These are phyloP conservation scores for Drechslerella stenobrocha DNA, from an alignment of 2,329 filamentous ascomycete species.

Conservation along the genomic window DNA sequence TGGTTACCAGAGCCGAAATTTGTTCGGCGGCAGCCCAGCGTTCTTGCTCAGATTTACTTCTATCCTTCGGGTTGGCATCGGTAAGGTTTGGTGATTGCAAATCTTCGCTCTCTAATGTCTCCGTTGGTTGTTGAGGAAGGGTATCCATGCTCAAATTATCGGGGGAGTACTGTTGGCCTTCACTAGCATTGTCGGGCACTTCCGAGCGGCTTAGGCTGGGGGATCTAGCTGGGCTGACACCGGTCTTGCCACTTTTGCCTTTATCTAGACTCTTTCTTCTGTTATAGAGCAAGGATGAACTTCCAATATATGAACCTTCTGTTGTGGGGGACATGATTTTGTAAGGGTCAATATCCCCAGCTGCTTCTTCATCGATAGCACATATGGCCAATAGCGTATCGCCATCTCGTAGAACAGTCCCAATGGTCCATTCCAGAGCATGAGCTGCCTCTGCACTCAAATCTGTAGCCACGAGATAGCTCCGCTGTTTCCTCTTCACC, in stretches of 20 bases:
- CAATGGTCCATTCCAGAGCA: slow-evolving; percentile 95
- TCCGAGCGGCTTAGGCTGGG: slow-evolving; percentile 25
- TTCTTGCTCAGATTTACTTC: slow-evolving; percentile 70
- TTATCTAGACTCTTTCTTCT: slow-evolving; percentile 44
- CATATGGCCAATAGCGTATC: slow-evolving; percentile 93
- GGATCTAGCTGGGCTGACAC: slow-evolving; percentile 25
- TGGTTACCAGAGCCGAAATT: slow-evolving; percentile 82
- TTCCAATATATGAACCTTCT: slow-evolving; percentile 69
- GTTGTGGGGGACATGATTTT: slow-evolving; percentile 54
- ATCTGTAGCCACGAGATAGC: slow-evolving; percentile 95
- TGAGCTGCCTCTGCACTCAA: slow-evolving; percentile 92
- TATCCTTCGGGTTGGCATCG: slow-evolving; percentile 14
- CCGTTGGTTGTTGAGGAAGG: slow-evolving; percentile 17
- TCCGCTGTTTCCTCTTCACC: slow-evolving; percentile 75
- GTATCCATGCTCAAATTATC: slow-evolving; percentile 32
- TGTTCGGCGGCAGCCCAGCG: slow-evolving; percentile 77
- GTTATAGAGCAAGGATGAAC: slow-evolving; percentile 52
- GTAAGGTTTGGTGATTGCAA: not conserved
- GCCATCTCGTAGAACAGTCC: slow-evolving; percentile 88
- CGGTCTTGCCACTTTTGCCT: slow-evolving; percentile 11
- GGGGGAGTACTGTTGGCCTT: slow-evolving; percentile 13
- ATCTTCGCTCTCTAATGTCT: slow-evolving; percentile 47
- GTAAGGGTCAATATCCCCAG: slow-evolving; percentile 55
- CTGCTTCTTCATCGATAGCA: slow-evolving; percentile 84
- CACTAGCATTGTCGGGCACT: slow-evolving; percentile 18